These are phyloP conservation scores for Neopestalotiopsis sp. DNA, from an alignment of 2,329 filamentous ascomycete species.

Conservation along the genomic window DNA sequence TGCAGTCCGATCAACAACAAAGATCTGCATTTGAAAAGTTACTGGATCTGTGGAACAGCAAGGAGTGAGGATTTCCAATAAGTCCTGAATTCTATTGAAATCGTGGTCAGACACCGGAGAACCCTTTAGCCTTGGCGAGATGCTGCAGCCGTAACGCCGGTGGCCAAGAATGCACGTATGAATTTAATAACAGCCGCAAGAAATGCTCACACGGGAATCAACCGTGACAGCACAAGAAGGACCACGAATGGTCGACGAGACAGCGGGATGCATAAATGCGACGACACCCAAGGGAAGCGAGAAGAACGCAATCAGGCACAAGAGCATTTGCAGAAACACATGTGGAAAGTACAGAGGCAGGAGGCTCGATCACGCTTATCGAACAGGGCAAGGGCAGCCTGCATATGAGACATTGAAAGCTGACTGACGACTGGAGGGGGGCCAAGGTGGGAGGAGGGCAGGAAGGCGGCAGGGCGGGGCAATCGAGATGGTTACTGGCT, in stretches of 20 bases:
- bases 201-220: background rate
- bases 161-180: background rate
- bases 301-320: background rate
- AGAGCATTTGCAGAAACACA: background rate
- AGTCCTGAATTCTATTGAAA: no score
- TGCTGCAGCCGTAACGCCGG: no score
- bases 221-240: background rate
- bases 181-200: background rate
- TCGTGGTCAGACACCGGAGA: background rate
- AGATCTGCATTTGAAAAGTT: background rate
- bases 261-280: background rate
- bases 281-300: background rate
- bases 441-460: background rate
- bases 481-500: background rate
- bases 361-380: background rate
- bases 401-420: background rate
- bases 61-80: no score
- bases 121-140: background rate
- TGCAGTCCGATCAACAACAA: background rate
- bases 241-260: background rate
- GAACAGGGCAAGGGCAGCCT: background rate
- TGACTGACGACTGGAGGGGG: background rate
- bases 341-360: background rate
- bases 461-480: conserved; percentile 10
- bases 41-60: no score